Conservation (phyloP, 2,329 filamentous ascomycete genomes). For the Alternaria alternata region DNA sequence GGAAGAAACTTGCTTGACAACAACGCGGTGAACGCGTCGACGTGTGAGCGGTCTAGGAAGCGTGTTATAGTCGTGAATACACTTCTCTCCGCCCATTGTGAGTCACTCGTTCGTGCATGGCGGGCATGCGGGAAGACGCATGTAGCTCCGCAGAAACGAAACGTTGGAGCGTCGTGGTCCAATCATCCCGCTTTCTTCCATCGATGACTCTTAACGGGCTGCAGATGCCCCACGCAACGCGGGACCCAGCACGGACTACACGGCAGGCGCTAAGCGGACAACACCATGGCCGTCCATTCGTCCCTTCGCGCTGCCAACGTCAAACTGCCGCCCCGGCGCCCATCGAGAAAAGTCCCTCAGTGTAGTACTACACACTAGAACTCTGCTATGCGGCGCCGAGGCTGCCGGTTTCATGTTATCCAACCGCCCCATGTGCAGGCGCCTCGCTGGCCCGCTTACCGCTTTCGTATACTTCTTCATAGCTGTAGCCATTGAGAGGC, state of each 20-base stretch:
- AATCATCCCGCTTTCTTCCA: conserved; percentile 29
- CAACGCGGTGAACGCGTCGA: conserved; percentile 46
- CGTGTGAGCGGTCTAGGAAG: conserved; percentile 33
- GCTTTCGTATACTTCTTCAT: conserved; percentile 34
- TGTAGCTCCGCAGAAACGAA: conserved; percentile 43
- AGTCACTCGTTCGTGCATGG: conserved; percentile 44
- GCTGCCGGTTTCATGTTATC: conserved; percentile 48
- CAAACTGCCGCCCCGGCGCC: conserved; percentile 44
- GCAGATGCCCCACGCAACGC: conserved; percentile 28
- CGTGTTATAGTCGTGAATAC: conserved; percentile 51
- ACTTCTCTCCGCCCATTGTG: conserved; percentile 41
- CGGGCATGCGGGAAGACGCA: conserved; percentile 34
- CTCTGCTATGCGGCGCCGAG: conserved; percentile 26
- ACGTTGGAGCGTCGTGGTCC: conserved; percentile 40
- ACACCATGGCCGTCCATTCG: conserved; percentile 44
- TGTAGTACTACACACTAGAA: conserved; percentile 18
- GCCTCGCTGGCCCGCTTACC: conserved; percentile 40
- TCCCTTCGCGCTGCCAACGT: conserved; percentile 35
- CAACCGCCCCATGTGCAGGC: conserved; percentile 48
- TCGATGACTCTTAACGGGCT: conserved; percentile 45
- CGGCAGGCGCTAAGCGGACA: conserved; percentile 41
- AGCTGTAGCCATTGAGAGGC: conserved; percentile 39
- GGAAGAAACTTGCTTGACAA: conserved; percentile 26
- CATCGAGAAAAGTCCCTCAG: conserved; percentile 10
- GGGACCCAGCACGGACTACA: conserved; percentile 31